Base-by-base conservation (phyloP, 2,329 filamentous ascomycete species). In the Penicillium sp. region DNA sequence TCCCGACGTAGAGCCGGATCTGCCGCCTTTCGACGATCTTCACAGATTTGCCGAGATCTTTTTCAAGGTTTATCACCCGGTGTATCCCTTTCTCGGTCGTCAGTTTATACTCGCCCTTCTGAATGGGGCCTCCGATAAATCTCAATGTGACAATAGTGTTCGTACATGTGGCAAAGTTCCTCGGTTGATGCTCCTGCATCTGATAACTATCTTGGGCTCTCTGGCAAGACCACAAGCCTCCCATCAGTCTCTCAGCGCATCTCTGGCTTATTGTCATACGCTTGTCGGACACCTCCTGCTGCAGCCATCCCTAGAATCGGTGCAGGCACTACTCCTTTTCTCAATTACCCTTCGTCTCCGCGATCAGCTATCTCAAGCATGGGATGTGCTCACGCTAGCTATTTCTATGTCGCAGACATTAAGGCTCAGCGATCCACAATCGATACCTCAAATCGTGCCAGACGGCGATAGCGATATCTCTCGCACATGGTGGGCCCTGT, bases 351-450 rank as follows among this genome's bases (percentile, higher is more conserved):
- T 33, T 51, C 46, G 46, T 51, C 46, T 51, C 26, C 46, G 26
- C 19, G 46, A 51, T 51, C 46, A 51, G 46, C 26, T 51, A n/a
- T 51, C 46, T 26, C 46, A 51, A 51, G 46, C 46, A 51, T 51
- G 46, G 46, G 46, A 51, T 51, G 46, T 51, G 46, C 46, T 51
- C 46, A 51, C 46, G 26, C 26, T 51, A 5, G 46, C 46, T 30
- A 51, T 33, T 30, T 51, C 46, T n/a, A 51, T 51, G 46, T 51
- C 46, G 26, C 46, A 51, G 22, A 51, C 46, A 11, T 51, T 51
- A 26, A 51, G 46, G 25, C 26, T 51, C 14, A 13, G 22, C 10
- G 46, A 51, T 26, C 14, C 14, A 38, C 37, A 38, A n/a, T n/a
- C 16, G 37, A n/a, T 38, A 16, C 37, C 16, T n/a, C 14, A 38